Percentiles rank a stretch among this genome's conserved stretches.
Conservation (phyloP, 169 alveolate species). For the Eimeria sp. region DNA sequence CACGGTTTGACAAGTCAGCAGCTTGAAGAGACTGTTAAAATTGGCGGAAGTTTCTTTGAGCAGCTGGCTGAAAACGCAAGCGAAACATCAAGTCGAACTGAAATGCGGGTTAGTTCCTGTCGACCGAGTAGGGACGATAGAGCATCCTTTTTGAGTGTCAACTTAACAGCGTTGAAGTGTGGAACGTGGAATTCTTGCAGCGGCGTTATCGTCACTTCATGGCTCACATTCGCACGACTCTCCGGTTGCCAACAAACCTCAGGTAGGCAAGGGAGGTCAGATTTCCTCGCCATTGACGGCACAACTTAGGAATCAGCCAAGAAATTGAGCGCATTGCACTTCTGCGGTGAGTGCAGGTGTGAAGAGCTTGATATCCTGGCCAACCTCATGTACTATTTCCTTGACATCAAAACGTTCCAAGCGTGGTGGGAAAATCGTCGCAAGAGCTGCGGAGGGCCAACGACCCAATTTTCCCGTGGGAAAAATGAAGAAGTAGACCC, state of each 20-base stretch:
- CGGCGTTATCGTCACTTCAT: slow-evolving; percentile 54
- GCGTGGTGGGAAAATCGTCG: slow-evolving; percentile 69
- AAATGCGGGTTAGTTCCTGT: slow-evolving; percentile 10
- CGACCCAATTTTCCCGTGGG: neutral
- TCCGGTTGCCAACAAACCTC: slow-evolving; percentile 59
- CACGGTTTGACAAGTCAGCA: neutral
- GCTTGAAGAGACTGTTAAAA: slow-evolving; percentile 23
- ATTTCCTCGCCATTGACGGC: neutral
- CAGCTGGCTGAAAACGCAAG: slow-evolving; percentile 30
- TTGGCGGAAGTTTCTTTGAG: slow-evolving; percentile 42
- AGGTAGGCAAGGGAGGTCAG: slow-evolving; percentile 24
- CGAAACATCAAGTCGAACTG: slow-evolving; percentile 18
- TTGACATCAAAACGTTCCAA: slow-evolving; percentile 48
- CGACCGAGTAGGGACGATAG: neutral
- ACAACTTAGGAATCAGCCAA: neutral
- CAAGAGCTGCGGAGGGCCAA: slow-evolving; percentile 3
- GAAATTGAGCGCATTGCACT: neutral
- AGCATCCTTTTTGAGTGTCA: neutral
- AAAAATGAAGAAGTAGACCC: neutral
- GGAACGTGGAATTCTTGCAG: slow-evolving; percentile 6
- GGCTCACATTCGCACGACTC: slow-evolving; percentile 70
- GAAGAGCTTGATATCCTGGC: slow-evolving; percentile 78
- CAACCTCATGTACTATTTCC: slow-evolving; percentile 69
- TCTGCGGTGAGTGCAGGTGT: slow-evolving; percentile 38
- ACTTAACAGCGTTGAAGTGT: neutral